Evolutionary conservation across 2,329 filamentous ascomycete species (phyloP), one percentile per base, ranked within the genome.

Genomic region (Monilinia aucupariae): DNA sequence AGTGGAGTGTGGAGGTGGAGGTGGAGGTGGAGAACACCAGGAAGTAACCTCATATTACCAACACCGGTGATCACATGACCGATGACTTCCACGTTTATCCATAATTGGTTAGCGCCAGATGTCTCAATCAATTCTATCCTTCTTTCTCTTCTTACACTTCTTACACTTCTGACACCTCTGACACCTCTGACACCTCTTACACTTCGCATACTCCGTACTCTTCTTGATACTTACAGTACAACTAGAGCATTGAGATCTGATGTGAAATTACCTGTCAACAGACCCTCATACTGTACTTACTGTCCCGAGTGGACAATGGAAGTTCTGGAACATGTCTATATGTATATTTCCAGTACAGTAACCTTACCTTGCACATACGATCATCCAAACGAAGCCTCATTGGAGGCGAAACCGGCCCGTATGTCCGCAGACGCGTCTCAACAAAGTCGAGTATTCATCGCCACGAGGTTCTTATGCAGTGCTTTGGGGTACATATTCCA

Each of bases 351-450:
- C 22, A 34, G 43, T 32, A 30, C 27, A 30, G 27, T 30, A 30
- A n/a, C n/a, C n/a, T n/a, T n/a, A n/a, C n/a, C n/a, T n/a, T n/a
- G n/a, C 27, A 30, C 6, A 37, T 43, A n/a, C 59, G 30, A 45
- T 53, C 41, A 39, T 55, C 30, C 41, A 41, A 41, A 62, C 52
- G 27, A 32, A 37, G 22, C 37, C 41, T 51, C 17, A 43, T 61
- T 30, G 41, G 55, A 59, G 65, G 65, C 65, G 62, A 65, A 22
- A 41, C 48, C 66, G 66, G 66, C 54, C 66, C 66, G 66, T 39
- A 65, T 59, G 60, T 58, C 61, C 47, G 62, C 32, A 54, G 34
- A 55, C 32, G 41, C 62, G 12, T 48, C 54, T 52, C 27, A 60
- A 30, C 3, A 30, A 30, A 3, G 39, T 39, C n/a, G 27, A 47